A percentile compares a stretch with the other conserved stretches of the same genome.
Evolutionary conservation across 2,329 filamentous ascomycete species (phyloP).

Genomic region (Colletotrichum godetiae): DNA sequence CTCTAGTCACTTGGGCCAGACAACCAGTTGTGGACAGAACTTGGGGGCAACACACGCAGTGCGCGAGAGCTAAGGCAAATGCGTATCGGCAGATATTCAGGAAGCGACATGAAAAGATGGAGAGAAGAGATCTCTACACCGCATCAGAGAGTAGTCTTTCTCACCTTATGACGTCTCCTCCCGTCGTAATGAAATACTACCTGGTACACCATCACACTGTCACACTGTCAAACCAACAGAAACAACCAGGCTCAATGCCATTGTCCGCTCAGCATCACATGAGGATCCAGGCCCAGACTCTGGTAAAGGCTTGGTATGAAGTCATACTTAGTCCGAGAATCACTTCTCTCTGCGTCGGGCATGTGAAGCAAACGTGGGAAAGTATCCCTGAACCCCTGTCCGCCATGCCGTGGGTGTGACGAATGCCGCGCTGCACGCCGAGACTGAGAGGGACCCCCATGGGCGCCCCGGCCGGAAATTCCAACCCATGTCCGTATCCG

Average conservation of each 20-base stretch:
- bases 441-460: not conserved
- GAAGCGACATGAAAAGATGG: not conserved
- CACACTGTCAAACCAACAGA: not conserved
- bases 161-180: not conserved
- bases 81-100: not conserved
- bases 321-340: slow-evolving; percentile 14
- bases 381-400: not conserved
- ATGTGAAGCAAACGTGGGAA: not conserved
- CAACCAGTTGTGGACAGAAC: not conserved
- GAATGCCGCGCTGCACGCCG: slow-evolving; percentile 30
- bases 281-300: not conserved
- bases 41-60: rapidly evolving
- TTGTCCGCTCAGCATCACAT: not conserved
- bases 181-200: not conserved
- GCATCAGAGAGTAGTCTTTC: not conserved
- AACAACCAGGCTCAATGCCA: not conserved
- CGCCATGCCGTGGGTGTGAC: slow-evolving; percentile 15
- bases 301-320: slow-evolving; percentile 31
- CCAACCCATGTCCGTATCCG: too few species aligned
- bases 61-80: not conserved
- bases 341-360: too few species aligned
- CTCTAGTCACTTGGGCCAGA: not conserved
- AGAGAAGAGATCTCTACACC: not conserved
- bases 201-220: too few species aligned
- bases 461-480: too few species aligned